These are phyloP conservation scores for Sugiyamaella paludigena DNA, from an alignment of 1,139 yeast species.

Conservation along the genomic window DNA sequence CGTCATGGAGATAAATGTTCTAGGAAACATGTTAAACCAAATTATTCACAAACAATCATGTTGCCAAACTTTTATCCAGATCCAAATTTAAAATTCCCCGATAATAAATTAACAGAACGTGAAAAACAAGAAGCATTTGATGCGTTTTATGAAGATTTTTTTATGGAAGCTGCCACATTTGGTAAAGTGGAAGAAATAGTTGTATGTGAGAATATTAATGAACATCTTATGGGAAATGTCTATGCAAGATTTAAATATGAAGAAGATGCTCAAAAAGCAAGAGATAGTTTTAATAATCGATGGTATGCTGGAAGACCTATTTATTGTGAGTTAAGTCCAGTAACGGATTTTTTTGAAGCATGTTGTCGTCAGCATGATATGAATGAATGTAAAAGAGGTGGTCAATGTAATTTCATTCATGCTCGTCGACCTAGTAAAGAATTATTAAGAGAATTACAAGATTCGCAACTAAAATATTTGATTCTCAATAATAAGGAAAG, in stretches of 20 bases:
- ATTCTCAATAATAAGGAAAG: constrained; percentile 6
- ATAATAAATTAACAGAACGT: constrained; percentile 22
- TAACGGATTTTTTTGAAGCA: constrained; percentile 66
- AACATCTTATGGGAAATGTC: constrained; percentile 82
- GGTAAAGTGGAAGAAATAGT: constrained; percentile 65
- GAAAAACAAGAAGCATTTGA: constrained; percentile 58
- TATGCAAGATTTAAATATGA: constrained; percentile 59
- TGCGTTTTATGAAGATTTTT: constrained; percentile 70
- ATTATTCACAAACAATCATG: constrained; percentile 62
- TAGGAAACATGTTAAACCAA: constrained; percentile 69
- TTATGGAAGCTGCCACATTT: constrained; percentile 57
- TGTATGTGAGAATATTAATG: constrained; percentile 72
- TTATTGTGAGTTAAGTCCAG: constrained; percentile 79
- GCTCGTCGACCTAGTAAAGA: constrained; percentile 54
- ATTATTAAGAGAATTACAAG: constrained; percentile 43
- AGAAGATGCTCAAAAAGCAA: constrained; percentile 61
- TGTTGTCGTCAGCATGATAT: constrained; percentile 70
- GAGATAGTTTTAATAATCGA: constrained; percentile 61
- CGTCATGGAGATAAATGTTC: constrained; percentile 91
- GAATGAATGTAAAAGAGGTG: constrained; percentile 68
- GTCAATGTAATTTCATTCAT: constrained; percentile 86
- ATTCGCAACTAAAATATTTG: constrained; percentile 36
- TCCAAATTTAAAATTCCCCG: constrained; percentile 43
- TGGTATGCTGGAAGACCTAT: constrained; percentile 85
- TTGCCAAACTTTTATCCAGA: constrained; percentile 69